Evolutionary conservation across 2,329 filamentous ascomycete species (phyloP).

Genomic region (Colletotrichum brevisporum): DNA sequence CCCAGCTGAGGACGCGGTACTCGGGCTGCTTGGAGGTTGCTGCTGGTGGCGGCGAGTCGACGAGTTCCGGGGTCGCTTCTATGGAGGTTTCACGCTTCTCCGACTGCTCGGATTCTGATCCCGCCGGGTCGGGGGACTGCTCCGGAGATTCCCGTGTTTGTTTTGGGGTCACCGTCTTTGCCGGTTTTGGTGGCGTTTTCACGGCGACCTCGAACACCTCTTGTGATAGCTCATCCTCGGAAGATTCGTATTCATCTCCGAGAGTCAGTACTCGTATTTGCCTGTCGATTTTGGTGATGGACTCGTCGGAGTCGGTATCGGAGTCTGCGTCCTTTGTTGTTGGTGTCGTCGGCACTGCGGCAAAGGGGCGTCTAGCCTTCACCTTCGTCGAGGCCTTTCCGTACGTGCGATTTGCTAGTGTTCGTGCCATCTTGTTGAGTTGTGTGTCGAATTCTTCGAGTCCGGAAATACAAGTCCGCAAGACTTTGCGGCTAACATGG

Average conservation of each 20-base stretch:
- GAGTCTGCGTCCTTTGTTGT: constrained; percentile 12
- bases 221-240: constrained; percentile 35
- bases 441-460: background rate
- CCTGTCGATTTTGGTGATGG: constrained; percentile 51
- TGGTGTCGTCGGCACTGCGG: constrained; percentile 66
- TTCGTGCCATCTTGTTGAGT: constrained; percentile 59
- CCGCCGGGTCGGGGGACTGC: background rate
- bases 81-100: background rate
- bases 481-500: background rate
- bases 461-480: no score
- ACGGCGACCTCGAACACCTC: constrained; percentile 29
- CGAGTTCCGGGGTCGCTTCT: background rate
- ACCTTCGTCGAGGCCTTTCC: constrained; percentile 64
- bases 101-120: no score
- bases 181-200: constrained; percentile 7
- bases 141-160: constrained; percentile 5
- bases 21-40: constrained; percentile 39
- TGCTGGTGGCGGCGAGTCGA: background rate
- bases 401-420: constrained; percentile 62
- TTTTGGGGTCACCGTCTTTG: constrained; percentile 3
- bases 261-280: constrained; percentile 52
- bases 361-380: constrained; percentile 64
- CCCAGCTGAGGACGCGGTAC: constrained; percentile 67
- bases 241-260: constrained; percentile 40
- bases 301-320: constrained; percentile 29